Evolutionary conservation across 129 eudicot genomes (phyloP).

Genomic region (Saussurea involucrata): DNA sequence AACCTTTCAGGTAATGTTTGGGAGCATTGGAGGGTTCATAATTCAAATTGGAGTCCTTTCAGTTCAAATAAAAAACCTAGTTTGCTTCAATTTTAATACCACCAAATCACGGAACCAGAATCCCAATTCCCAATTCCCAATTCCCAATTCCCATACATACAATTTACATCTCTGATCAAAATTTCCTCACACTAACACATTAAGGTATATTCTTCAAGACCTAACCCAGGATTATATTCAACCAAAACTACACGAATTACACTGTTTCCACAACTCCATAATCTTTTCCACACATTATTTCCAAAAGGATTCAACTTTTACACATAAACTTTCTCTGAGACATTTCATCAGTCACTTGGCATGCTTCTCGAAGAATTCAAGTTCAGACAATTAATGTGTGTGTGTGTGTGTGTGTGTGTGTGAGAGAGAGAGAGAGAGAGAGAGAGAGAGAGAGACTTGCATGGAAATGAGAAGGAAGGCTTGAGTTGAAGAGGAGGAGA

Average conservation of each 20-base stretch:
- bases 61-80: not conserved
- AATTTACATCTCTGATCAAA: not conserved
- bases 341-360: constrained; percentile 24
- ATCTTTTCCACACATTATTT: not conserved
- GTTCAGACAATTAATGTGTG: not conserved
- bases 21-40: not conserved
- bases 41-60: not conserved
- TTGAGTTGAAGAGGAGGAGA: constrained; percentile 39
- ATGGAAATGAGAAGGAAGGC: constrained; percentile 34
- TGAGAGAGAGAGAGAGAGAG: not conserved
- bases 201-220: not conserved
- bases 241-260: not conserved
- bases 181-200: not conserved
- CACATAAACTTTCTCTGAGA: not conserved
- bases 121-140: too few relatives aligned
- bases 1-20: not conserved
- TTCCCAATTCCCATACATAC: not conserved
- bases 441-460: constrained; percentile 17
- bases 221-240: not conserved
- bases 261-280: not conserved
- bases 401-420: not conserved
- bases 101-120: not conserved
- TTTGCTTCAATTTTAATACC: not conserved
- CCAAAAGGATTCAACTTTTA: not conserved
- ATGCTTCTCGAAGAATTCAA: not conserved